Base-by-base conservation (phyloP, 2,329 filamentous ascomycete genomes). In the Cyphellophora europaea region DNA sequence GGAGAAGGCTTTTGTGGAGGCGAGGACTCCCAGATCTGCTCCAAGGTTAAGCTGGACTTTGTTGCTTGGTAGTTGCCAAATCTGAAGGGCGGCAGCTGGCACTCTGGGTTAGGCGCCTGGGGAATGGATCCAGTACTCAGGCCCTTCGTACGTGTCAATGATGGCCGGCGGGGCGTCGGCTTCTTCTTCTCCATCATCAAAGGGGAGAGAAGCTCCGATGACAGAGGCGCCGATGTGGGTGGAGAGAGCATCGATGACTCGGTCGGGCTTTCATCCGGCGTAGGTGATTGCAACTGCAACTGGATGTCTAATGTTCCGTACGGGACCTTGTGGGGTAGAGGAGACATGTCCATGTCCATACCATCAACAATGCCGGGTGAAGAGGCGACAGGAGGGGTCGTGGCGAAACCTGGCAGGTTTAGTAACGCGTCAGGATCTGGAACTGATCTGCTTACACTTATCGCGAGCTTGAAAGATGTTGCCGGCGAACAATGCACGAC, bases 311-410 rank as follows among this genome's bases (percentile, higher is more conserved):
- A 64, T n/a, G n/a, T n/a, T n/a, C n/a, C n/a, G 58, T 61, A 69
- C 52, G 77, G 87, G 10, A 82, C 72, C 66, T 94, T 95, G 66
- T 94, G 86, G 41, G 87, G 88, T 27, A 96, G 64, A 25, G 91
- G 89, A 29, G 89, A 95, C 58, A 95, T 79, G 57, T 94, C 87
- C 41, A 74, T 72, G 36, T 69, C 61, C 21, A 72, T 72, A 11
- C 17, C 33, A 25, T 43, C 40, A 19, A 39, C 32, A 27, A 30
- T 29, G 36, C 74, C 76, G 5, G 88, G 87, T 5, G 88, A 95
- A 2, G 85, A 82, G 14, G 77, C 79, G 34, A 93, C 68, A 28
- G 86, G 84, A 40, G 91, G 87, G 23, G 88, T 94, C 21, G 82
- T 93, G 50, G 85, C 74, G 52, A 73, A 75, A 56, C 84, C 85